Evolutionary conservation across 2,329 filamentous ascomycete genomes (phyloP).

Genomic region (Pseudocercospora eumusae): DNA sequence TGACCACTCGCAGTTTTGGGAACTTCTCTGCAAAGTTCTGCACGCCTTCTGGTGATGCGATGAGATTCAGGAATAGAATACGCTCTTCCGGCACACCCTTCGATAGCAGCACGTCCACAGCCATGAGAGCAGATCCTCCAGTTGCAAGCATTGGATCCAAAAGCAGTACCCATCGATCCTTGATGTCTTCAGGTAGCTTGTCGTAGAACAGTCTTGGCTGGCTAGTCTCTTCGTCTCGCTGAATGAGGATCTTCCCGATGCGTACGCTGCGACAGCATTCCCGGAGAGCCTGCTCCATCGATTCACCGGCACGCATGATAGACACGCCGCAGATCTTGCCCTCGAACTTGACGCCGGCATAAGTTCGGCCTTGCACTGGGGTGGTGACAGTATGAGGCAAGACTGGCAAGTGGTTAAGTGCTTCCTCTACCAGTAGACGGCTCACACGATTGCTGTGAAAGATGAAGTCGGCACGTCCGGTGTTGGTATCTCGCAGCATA

Average conservation of each 20-base stretch:
- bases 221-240: slow-evolving; percentile 92
- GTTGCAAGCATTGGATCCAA: slow-evolving; percentile 99
- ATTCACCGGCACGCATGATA: slow-evolving; percentile 97
- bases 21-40: slow-evolving; percentile 86
- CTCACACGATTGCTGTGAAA: slow-evolving; percentile 99
- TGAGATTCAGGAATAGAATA: slow-evolving; percentile 94
- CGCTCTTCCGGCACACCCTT: slow-evolving; percentile 91
- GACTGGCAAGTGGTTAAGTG: slow-evolving; percentile 91
- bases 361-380: slow-evolving; percentile 75
- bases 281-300: slow-evolving; percentile 95
- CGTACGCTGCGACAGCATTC: slow-evolving; percentile 97
- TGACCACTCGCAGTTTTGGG: slow-evolving; percentile 86
- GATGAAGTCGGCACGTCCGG: slow-evolving; percentile 92
- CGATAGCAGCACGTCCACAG: slow-evolving; percentile 86
- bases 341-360: slow-evolving; percentile 90
- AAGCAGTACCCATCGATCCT: slow-evolving; percentile 86
- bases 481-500: slow-evolving; percentile 91
- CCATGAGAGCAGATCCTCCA: slow-evolving; percentile 96
- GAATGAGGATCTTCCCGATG: slow-evolving; percentile 98
- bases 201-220: slow-evolving; percentile 95
- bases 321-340: slow-evolving; percentile 98
- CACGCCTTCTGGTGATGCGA: slow-evolving; percentile 93
- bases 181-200: slow-evolving; percentile 92
- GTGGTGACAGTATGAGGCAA: slow-evolving; percentile 87
- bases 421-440: slow-evolving; percentile 92